Evolutionary conservation across 1,284 basidiomycete species (phyloP), one percentile per base, ranked within the genome.

Genomic region (Melampsora americana): DNA sequence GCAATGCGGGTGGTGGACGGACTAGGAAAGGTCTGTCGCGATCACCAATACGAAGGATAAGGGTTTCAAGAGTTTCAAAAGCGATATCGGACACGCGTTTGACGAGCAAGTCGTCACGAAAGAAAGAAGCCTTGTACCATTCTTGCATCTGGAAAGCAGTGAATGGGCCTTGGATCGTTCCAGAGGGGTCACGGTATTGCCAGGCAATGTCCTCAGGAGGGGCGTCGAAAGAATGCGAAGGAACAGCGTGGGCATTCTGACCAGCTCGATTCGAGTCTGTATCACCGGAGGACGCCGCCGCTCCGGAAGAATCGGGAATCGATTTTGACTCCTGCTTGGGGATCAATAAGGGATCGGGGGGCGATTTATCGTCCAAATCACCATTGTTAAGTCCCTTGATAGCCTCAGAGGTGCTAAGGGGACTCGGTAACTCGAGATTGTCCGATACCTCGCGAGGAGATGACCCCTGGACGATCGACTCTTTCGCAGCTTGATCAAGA

Each of bases 61-160:
- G 78, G 9, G 79, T 79, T 53, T 81, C 83, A 20, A 85, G 81
- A 18, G 83, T 80, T 60, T 81, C 81, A 69, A 84, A 84, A 9
- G 82, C 81, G 32, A 71, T 61, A 59, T 83, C 83, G 39, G 81
- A 80, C 7, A 80, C 71, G 5, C 79, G 79, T 71, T 80, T 80
- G 77, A 82, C 81, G 28, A 75, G 66, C 20, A 66, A 50, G 44
- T 67, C 71, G 53, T 66, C 71, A 14, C 64, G 62, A 39, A 74
- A 67, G 53, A 66, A 74, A 20, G 64, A 66, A n/a, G 62, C 65
- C 39, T 74, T 74, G 35, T 74, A 74, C 71, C 71, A 74, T 28
- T 74, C 64, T 66, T 74, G 71, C 71, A 74, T 74, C 50, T 74
- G 71, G 28, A 67, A 74, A 59, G 64, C 71, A 44, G 65, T 66